phyloP scores from a whole-genome alignment of 164 flowering plant genomes.

The Macadamia integrifolia region DNA sequence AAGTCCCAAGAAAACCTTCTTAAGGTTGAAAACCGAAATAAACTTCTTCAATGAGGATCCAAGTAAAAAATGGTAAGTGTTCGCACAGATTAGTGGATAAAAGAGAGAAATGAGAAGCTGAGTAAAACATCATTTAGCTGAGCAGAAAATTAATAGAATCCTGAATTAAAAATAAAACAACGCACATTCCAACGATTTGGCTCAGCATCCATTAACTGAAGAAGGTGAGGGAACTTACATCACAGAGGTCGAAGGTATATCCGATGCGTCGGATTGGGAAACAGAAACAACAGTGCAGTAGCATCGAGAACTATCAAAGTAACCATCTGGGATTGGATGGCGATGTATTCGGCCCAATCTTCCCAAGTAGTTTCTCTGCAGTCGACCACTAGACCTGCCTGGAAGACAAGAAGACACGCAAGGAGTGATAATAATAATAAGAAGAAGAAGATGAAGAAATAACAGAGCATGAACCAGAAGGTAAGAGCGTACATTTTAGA shows the following conservation, averaged over 20 bases:
- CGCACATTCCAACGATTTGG: too few species aligned
- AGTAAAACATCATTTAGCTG: background rate
- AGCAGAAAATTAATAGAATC: background rate
- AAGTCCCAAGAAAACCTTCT: too few species aligned
- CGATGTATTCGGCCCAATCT: background rate
- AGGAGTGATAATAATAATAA: background rate
- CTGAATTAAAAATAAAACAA: background rate
- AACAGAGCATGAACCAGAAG: too few species aligned
- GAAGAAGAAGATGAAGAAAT: background rate
- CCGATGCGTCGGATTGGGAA: conserved; percentile 19
- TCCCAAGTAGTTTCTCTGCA: conserved; percentile 6
- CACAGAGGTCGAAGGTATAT: conserved; percentile 25
- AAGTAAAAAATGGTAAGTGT: too few species aligned
- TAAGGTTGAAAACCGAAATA: too few species aligned
- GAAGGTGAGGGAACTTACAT: conserved; percentile 21
- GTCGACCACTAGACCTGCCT: conserved; percentile 15
- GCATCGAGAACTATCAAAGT: conserved; percentile 24
- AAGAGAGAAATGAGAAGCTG: background rate
- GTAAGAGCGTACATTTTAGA: background rate
- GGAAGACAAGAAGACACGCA: background rate
- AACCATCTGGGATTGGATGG: background rate
- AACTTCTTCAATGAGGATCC: background rate
- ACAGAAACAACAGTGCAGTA: conserved; percentile 24
- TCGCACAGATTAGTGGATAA: background rate
- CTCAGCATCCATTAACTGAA: too few species aligned